Base-by-base conservation (phyloP, 1,284 basidiomycete genomes). In the Afroboletus lepidellus region DNA sequence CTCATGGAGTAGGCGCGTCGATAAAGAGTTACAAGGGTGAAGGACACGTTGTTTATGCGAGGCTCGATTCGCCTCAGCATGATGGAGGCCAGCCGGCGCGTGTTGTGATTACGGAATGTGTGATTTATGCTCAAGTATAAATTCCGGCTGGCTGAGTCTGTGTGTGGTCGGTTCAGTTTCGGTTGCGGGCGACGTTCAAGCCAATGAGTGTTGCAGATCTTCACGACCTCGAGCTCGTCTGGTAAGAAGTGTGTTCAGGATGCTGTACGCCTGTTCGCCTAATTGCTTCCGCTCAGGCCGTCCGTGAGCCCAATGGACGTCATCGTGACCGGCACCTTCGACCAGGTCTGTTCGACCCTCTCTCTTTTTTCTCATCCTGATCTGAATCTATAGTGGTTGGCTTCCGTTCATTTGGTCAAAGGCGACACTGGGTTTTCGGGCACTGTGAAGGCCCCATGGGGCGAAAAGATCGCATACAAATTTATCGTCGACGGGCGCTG, bases 401-500 rank as follows among this genome's bases (percentile, higher is more conserved):
- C 72, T 55, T 84, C 84, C 41, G 68, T 79, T 48, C 76, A 69
- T 53, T 78, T 90, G 56, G 67, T 70, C 21, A 82, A 78, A 63
- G 76, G 72, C 33, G 66, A 73, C 20, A 61, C 70, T 46, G 84
- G 83, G 8, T 91, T 89, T 67, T 73, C 77, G 55, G 80, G 77
- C 27, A 74, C 69, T 13, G 73, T 80, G 21, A 65, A 71, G 51
- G 72, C 90, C 29, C 85, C 87, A 5, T 90, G 83, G 80, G 78
- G 74, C 46, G 65, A 78, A 48, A 85, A 81, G 61, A 72, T 89
- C 55, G 61, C 73, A 8, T 92, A 87, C 80, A 92, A 92, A 69
- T 92, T 83, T 64, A 74, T 91, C 65, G 87, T 92, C 49, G 90
- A 92, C 62, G 87, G 85, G 29, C 64, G 69, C 52, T 92, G 89